A percentile compares a stretch with the other conserved stretches of the same genome.
These are phyloP conservation scores for Malus sieversii DNA, from an alignment of 306 rosid genomes.

Conservation along the genomic window DNA sequence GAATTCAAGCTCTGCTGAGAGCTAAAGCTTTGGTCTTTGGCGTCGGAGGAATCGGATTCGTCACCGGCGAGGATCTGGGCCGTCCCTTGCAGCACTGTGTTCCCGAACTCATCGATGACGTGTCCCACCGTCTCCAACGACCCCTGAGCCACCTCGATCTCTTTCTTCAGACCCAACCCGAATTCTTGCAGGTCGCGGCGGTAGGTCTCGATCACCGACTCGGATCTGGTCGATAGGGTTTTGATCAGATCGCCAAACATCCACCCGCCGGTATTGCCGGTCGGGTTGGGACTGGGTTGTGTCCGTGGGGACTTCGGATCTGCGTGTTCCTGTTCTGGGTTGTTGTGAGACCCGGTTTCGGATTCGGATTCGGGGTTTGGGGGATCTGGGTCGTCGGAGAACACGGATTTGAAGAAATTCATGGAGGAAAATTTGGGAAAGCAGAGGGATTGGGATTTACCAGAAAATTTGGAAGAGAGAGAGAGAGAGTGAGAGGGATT, in stretches of 20 bases:
- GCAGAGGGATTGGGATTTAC: neutral
- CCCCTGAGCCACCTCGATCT: constrained; percentile 85
- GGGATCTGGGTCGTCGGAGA: constrained; percentile 54
- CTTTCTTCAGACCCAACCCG: constrained; percentile 61
- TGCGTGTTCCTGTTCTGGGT: constrained; percentile 18
- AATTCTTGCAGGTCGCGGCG: constrained; percentile 83
- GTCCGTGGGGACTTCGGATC: constrained; percentile 22
- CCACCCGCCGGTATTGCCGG: constrained; percentile 30
- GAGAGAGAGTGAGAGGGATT: neutral
- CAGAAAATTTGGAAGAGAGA: neutral
- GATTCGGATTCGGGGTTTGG: constrained; percentile 11
- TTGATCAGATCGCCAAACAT: constrained; percentile 68
- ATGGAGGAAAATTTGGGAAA: constrained; percentile 17
- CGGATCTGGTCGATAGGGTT: constrained; percentile 58
- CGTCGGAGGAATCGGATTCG: constrained; percentile 59
- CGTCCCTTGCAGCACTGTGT: constrained; percentile 69
- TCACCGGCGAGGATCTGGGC: constrained; percentile 61
- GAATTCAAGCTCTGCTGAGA: constrained; percentile 35
- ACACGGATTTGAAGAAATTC: constrained; percentile 84
- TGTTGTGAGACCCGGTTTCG: constrained; percentile 1
- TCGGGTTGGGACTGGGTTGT: constrained; percentile 3
- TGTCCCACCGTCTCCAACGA: constrained; percentile 63
- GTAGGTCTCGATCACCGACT: constrained; percentile 79
- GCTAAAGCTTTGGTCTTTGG: constrained; percentile 9
- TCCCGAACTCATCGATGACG: constrained; percentile 64